phyloP scores from a whole-genome alignment of 2,329 filamentous ascomycete species.

The Cercospora beticola region DNA sequence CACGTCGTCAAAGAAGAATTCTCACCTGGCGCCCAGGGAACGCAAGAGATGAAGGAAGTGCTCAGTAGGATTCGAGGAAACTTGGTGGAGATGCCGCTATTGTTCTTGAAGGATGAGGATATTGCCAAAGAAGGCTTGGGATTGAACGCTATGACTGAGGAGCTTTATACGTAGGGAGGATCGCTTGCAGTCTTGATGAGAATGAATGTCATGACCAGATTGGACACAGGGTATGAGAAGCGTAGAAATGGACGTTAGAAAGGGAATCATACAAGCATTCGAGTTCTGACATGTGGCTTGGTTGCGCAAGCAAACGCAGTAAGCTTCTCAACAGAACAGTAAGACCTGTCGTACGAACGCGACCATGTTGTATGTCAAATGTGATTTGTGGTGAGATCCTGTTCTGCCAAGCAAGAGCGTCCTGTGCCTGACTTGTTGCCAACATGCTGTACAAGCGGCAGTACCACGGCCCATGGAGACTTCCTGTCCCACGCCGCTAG shows the following conservation, averaged over 20 bases:
- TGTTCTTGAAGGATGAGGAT: slow-evolving; percentile 82
- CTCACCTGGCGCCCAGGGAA: slow-evolving; percentile 43
- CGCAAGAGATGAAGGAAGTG: slow-evolving; percentile 60
- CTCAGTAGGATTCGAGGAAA: slow-evolving; percentile 66
- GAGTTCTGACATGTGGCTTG: background rate
- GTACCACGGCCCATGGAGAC: background rate
- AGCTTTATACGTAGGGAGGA: slow-evolving; percentile 46
- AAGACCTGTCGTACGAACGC: background rate
- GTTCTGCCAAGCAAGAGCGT: background rate
- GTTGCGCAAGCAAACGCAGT: background rate
- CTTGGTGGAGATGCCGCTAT: slow-evolving; percentile 80
- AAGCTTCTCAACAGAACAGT: background rate
- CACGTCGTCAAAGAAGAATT: slow-evolving; percentile 69
- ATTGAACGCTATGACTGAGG: slow-evolving; percentile 51
- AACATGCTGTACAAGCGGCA: background rate
- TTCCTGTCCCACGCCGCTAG: background rate
- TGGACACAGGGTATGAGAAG: background rate
- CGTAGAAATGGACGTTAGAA: background rate
- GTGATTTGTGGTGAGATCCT: background rate
- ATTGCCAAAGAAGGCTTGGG: slow-evolving; percentile 79
- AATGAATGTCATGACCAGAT: background rate
- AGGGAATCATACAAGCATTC: background rate
- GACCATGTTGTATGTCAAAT: background rate
- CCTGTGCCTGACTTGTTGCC: background rate
- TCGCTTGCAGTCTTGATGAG: background rate